Base-by-base conservation (phyloP, 2,329 filamentous ascomycete genomes). In the Apiospora pterosperma region DNA sequence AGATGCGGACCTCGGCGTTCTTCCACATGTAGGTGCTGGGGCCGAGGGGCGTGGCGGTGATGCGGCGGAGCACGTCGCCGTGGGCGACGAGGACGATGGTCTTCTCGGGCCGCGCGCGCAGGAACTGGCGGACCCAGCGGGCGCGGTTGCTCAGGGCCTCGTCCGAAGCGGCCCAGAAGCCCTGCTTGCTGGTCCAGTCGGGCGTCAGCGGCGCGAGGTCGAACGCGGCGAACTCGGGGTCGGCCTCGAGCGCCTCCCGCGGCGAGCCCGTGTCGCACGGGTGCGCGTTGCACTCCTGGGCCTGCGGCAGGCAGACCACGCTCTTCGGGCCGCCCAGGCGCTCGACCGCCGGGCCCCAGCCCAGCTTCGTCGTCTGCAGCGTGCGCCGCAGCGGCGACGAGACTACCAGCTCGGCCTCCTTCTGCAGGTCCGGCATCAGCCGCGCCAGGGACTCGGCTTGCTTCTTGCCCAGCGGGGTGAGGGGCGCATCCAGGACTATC, bases 221-320 rank as follows among this genome's bases (percentile, higher is more conserved):
- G 61, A 73, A 69, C 1, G 58, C 68, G 3, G 69, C 69, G 61
- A 76, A 73, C 63, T 69, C 68, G 10, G 70, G 67, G 59, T 74
- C 71, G n/a, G 65, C 64, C 62, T 72, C 70, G 6, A 76, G 67
- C 34, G 48, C 63, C 21, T 66, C 68, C 16, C 68, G 68, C 11
- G 64, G n/a, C 16, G 69, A 72, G 5, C 75, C 75, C 42, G 74
- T 76, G 69, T 76, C 74, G 67, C 75, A 76, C 14, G 72, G 71
- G 48, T 70, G 48, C 5, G 59, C 63, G 41, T 72, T 72, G 55
- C 69, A 70, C 63, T 76, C 75, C 48, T 77, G 76, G 11, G 76
- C 70, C 58, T 74, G 68, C 1, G 74, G 71, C 8, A 76, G 64
- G 12, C 68, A 64, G 52, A 73, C 66, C 55, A 76, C 71, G 16